Conservation (phyloP, 352 stramenopile genomes). For the Globisporangium nagaii region DNA sequence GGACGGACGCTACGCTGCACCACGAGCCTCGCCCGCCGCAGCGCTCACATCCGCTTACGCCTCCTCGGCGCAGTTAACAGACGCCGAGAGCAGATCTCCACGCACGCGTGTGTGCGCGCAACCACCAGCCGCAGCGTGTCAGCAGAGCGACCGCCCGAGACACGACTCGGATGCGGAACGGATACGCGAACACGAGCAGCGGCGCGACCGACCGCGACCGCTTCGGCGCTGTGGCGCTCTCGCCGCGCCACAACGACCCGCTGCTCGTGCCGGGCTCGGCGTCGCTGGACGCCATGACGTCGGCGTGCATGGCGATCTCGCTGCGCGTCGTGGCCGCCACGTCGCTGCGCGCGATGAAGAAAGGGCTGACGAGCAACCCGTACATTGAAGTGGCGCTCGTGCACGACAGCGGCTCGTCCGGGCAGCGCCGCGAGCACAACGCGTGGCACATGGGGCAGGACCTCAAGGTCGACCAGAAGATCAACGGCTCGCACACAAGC, state of each 20-base stretch:
- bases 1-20: too few species aligned
- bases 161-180: conserved; percentile 7
- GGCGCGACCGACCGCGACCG: conserved; percentile 15
- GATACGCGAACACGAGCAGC: conserved; percentile 10
- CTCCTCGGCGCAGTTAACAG: too few species aligned
- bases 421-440: conserved; percentile 15
- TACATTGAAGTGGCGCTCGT: conserved; percentile 71
- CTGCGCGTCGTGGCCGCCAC: conserved; percentile 51
- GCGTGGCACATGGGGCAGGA: conserved; percentile 45
- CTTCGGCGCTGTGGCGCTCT: conserved; percentile 47
- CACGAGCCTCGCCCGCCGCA: too few species aligned
- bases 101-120: too few species aligned
- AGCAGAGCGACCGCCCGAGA: too few species aligned
- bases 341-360: conserved; percentile 58
- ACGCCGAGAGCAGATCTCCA: too few species aligned
- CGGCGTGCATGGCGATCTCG: conserved; percentile 52
- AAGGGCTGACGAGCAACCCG: conserved; percentile 61
- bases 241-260: conserved; percentile 47
- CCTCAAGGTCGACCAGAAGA: conserved; percentile 25
- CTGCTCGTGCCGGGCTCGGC: conserved; percentile 49
- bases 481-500: conserved; percentile 17
- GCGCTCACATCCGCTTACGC: too few species aligned
- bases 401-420: conserved; percentile 38
- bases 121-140: too few species aligned
- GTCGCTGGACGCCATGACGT: conserved; percentile 53